Percentiles rank a stretch among this genome's conserved stretches.
Evolutionary conservation across 495 filamentous ascomycete genomes (phyloP).

Genomic region (Trichoderma orchidacearum): DNA sequence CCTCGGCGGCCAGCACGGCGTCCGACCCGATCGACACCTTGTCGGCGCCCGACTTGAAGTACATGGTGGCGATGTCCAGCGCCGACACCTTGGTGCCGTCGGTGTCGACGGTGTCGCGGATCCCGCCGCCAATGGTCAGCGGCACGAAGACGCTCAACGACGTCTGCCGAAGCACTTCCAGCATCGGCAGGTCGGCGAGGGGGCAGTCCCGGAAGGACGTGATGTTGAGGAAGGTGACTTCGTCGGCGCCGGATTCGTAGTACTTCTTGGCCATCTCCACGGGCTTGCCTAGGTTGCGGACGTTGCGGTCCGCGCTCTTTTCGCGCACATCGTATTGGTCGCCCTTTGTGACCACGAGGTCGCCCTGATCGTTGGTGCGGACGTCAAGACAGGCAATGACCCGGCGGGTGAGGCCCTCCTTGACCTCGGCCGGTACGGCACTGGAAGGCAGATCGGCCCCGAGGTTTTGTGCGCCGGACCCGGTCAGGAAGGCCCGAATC

Average conservation of each 20-base stretch:
- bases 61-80: slow-evolving; percentile 86
- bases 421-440: slow-evolving; percentile 9
- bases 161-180: slow-evolving; percentile 76
- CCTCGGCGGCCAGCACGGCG: slow-evolving; percentile 81
- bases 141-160: slow-evolving; percentile 96
- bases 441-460: slow-evolving; percentile 6
- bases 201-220: slow-evolving; percentile 94
- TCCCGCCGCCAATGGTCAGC: slow-evolving; percentile 87
- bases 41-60: slow-evolving; percentile 96
- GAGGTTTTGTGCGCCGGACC: slow-evolving; percentile 35
- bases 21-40: slow-evolving; percentile 97
- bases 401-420: slow-evolving; percentile 66
- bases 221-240: slow-evolving; percentile 95
- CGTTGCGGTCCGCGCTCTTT: slow-evolving; percentile 59
- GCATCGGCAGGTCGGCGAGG: slow-evolving; percentile 82
- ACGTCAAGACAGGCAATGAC: slow-evolving; percentile 96
- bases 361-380: slow-evolving; percentile 87
- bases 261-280: slow-evolving; percentile 89
- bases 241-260: slow-evolving; percentile 93
- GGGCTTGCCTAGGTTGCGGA: slow-evolving; percentile 90
- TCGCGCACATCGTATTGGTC: slow-evolving; percentile 99
- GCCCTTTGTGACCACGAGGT: slow-evolving; percentile 94
- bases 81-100: slow-evolving; percentile 81
- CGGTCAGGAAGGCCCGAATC: slow-evolving; percentile 71
- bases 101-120: slow-evolving; percentile 76